Conservation (phyloP, 768 basidiomycete species). For the Suillus sp. region DNA sequence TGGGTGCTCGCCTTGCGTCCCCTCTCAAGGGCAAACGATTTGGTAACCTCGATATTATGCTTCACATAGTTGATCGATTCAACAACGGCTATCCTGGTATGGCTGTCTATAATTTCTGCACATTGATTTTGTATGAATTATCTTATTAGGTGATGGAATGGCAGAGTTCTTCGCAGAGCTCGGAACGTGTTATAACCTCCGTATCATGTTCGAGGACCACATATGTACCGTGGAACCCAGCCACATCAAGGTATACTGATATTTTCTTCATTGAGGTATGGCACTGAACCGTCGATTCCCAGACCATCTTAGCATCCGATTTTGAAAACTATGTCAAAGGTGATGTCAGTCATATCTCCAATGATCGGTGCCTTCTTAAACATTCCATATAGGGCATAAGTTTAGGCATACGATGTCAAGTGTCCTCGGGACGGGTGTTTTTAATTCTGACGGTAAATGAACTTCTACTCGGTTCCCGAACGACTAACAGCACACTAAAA, state of each 20-base stretch:
- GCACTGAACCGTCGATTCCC: background rate
- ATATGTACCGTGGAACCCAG: slow-evolving; percentile 54
- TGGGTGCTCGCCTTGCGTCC: slow-evolving; percentile 50
- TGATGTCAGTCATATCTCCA: slow-evolving; percentile 14
- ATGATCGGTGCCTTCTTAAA: background rate
- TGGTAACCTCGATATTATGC: slow-evolving; percentile 50
- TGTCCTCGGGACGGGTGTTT: slow-evolving; percentile 65
- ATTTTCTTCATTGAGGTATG: background rate
- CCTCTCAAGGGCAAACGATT: slow-evolving; percentile 39
- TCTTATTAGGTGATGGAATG: slow-evolving; percentile 45
- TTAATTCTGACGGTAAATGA: slow-evolving; percentile 62
- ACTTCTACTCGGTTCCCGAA: background rate
- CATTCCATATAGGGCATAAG: slow-evolving; percentile 23
- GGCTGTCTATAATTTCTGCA: slow-evolving; percentile 5
- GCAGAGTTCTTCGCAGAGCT: slow-evolving; percentile 32
- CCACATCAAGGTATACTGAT: slow-evolving; percentile 46
- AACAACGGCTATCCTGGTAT: slow-evolving; percentile 53
- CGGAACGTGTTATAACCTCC: slow-evolving; percentile 50
- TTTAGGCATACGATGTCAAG: slow-evolving; percentile 46
- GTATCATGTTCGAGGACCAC: slow-evolving; percentile 46
- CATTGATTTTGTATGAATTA: background rate
- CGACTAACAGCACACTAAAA: slow-evolving; percentile 20
- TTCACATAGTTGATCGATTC: slow-evolving; percentile 37
- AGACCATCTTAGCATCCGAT: slow-evolving; percentile 54
- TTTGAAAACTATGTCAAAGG: slow-evolving; percentile 65